Conservation (phyloP, 441 rosid species). For the Arabidopsis lyrata region DNA sequence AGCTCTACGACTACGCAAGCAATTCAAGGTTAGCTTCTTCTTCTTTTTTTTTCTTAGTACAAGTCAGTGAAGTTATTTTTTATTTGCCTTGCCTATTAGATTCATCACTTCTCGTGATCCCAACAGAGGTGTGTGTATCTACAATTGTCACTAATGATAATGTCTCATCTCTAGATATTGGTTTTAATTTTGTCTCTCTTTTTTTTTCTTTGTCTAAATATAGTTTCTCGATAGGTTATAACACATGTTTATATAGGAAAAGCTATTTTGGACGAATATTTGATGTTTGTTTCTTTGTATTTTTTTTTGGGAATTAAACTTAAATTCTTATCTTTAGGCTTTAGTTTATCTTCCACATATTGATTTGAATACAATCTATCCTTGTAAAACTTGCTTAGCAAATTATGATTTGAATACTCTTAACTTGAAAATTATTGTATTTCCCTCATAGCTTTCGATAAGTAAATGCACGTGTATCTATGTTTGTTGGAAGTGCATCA, state of each 20-base stretch:
- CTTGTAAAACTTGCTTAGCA: neutral
- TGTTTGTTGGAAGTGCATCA: constrained; percentile 9
- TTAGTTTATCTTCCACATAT: neutral
- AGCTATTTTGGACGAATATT: neutral
- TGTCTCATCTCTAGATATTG: neutral
- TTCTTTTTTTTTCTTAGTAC: neutral
- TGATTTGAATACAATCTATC: neutral
- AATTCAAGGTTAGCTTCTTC: constrained; percentile 43
- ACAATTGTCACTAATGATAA: constrained; percentile 1
- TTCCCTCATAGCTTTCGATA: neutral
- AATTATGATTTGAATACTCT: neutral
- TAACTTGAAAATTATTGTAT: neutral
- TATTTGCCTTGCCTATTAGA: constrained; percentile 20
- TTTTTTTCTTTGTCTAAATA: neutral
- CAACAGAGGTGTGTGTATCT: neutral
- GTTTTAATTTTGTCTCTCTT: neutral
- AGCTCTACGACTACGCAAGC: constrained; percentile 77
- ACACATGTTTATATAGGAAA: neutral
- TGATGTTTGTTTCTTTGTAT: constrained; percentile 1
- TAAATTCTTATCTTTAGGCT: neutral
- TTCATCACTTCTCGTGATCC: constrained; percentile 14
- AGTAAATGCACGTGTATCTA: neutral
- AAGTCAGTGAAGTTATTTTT: neutral
- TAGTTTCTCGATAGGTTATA: constrained; percentile 17
- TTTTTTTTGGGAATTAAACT: neutral